These are phyloP conservation scores for Sutorius australiensis DNA, from an alignment of 768 basidiomycete genomes.

Conservation along the genomic window DNA sequence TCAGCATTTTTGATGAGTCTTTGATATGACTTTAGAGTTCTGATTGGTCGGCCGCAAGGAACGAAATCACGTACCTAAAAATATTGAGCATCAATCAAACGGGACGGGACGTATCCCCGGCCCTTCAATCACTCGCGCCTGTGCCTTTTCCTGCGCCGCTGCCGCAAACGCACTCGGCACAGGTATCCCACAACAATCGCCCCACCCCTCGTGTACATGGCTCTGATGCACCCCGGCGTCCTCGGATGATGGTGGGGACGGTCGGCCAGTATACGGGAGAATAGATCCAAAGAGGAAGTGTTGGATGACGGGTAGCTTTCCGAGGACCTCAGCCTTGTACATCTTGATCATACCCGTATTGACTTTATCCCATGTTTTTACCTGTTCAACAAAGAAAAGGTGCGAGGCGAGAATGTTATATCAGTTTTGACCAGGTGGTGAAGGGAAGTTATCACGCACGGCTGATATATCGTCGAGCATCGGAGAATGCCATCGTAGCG, in stretches of 20 bases:
- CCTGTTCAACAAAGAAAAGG: conserved; percentile 32
- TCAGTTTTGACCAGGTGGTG: not conserved
- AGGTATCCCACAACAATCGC: conserved; percentile 88
- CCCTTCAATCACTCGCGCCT: conserved; percentile 45
- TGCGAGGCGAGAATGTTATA: too few relatives aligned
- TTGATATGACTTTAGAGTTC: too few relatives aligned
- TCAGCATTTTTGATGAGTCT: too few relatives aligned
- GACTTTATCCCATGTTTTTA: conserved; percentile 95
- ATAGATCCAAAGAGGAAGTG: conserved; percentile 93
- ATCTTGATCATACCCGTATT: conserved; percentile 97
- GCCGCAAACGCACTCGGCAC: conserved; percentile 83
- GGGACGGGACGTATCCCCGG: conserved; percentile 73
- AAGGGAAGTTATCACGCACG: conserved; percentile 30
- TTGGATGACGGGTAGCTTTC: conserved; percentile 92
- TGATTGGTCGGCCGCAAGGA: too few relatives aligned
- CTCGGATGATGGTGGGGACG: conserved; percentile 31
- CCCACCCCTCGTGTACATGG: conserved; percentile 60
- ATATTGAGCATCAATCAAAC: conserved; percentile 53
- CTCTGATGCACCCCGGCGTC: conserved; percentile 16
- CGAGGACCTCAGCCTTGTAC: conserved; percentile 93
- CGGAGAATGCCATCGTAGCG: conserved; percentile 95
- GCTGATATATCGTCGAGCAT: conserved; percentile 99
- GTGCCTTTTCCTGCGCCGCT: conserved; percentile 42
- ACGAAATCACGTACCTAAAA: too few relatives aligned
- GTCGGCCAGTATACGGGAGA: conserved; percentile 62